Evolutionary conservation across 768 basidiomycete species (phyloP).

Genomic region (Royoungia palumana): DNA sequence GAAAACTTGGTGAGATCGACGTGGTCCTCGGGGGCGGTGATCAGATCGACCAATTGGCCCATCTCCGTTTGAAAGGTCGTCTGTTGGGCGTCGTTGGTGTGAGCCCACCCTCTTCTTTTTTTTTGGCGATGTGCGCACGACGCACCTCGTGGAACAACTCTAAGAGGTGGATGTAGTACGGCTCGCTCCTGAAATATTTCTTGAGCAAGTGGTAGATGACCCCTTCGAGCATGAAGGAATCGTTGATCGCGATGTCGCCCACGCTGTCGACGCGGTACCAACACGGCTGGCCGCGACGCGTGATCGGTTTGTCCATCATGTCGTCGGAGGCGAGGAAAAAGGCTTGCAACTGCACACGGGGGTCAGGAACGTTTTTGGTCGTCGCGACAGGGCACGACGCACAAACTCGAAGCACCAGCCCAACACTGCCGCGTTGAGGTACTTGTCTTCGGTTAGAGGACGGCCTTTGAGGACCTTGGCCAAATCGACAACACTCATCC

Average conservation of each 20-base stretch:
- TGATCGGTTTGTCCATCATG: conserved; percentile 95
- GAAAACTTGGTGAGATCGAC: conserved; percentile 90
- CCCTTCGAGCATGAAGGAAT: conserved; percentile 92
- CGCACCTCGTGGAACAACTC: conserved; percentile 87
- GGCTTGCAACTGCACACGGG: conserved; percentile 78
- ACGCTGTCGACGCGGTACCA: conserved; percentile 71
- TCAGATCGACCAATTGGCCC: conserved; percentile 93
- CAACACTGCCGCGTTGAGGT: conserved; percentile 80
- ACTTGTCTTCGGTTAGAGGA: conserved; percentile 74
- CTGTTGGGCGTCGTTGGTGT: conserved; percentile 14
- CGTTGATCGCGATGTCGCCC: conserved; percentile 90
- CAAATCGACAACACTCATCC: conserved; percentile 93
- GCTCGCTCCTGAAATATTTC: conserved; percentile 73
- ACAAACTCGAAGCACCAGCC: conserved; percentile 98
- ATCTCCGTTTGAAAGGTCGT: conserved; percentile 90
- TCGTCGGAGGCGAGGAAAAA: conserved; percentile 96
- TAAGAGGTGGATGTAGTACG: conserved; percentile 85
- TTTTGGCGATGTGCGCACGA: not conserved
- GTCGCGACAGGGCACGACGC: conserved; percentile 31
- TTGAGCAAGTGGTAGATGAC: conserved; percentile 92
- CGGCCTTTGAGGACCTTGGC: conserved; percentile 82
- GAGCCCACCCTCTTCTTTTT: too few species aligned
- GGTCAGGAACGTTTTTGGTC: too few species aligned
- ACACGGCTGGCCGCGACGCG: conserved; percentile 91
- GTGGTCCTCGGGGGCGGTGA: conserved; percentile 87